A percentile compares a stretch with the other conserved stretches of the same genome.
Evolutionary conservation across 306 rosid species (phyloP).

Genomic region (Quercus mongolica): DNA sequence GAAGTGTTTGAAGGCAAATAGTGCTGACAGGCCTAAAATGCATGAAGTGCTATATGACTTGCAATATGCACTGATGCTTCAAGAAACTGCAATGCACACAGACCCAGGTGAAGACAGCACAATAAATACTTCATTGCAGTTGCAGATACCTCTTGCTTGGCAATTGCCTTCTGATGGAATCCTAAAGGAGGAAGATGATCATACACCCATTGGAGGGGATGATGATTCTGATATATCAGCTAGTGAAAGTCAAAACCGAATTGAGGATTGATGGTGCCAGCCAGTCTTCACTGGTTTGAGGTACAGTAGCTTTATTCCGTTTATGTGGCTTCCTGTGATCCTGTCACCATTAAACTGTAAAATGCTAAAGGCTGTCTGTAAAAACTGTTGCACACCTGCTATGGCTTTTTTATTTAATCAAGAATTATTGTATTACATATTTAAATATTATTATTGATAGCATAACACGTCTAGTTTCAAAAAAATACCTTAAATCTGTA

Average conservation of each 20-base stretch:
- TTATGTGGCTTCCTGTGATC: background rate
- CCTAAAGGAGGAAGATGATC: background rate
- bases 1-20: conserved; percentile 37
- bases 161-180: conserved; percentile 3
- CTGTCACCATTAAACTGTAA: background rate
- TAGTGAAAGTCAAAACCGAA: background rate
- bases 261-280: conserved; percentile 23
- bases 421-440: no score
- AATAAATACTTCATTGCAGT: background rate
- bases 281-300: background rate
- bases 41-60: conserved; percentile 49
- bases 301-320: background rate
- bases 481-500: no score
- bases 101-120: background rate
- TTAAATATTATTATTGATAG: no score
- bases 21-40: conserved; percentile 51
- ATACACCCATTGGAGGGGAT: background rate
- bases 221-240: background rate
- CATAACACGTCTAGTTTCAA: no score
- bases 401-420: no score
- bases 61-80: conserved; percentile 28
- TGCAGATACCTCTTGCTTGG: background rate
- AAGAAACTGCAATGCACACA: background rate
- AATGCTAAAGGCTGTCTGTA: background rate
- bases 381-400: no score